These are phyloP conservation scores for Kwoniella sp. DNA, from an alignment of 768 basidiomycete genomes.

Conservation along the genomic window DNA sequence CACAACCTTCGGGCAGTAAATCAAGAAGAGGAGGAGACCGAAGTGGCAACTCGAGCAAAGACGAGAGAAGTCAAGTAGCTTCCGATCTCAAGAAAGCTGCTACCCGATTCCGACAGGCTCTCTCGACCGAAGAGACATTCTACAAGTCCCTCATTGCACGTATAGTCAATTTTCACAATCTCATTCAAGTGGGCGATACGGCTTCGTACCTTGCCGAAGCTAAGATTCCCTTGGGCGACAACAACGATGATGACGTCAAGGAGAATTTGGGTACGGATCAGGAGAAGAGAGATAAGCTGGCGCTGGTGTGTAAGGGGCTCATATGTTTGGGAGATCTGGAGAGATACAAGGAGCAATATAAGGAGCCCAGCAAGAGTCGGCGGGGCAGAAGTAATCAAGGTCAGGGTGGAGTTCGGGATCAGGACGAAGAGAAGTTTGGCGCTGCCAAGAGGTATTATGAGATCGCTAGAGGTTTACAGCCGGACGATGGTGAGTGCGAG, in stretches of 20 bases:
- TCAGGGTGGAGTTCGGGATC: slow-evolving; percentile 51
- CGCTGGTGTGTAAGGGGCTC: slow-evolving; percentile 79
- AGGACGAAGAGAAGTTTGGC: slow-evolving; percentile 62
- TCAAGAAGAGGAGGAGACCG: slow-evolving; percentile 9
- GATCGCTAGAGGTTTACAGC: slow-evolving; percentile 76
- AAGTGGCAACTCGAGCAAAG: slow-evolving; percentile 48
- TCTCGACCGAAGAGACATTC: slow-evolving; percentile 86
- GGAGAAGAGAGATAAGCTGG: slow-evolving; percentile 68
- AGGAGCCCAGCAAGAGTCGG: slow-evolving; percentile 42
- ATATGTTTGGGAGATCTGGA: slow-evolving; percentile 93
- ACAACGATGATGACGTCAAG: slow-evolving; percentile 4
- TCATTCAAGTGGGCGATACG: slow-evolving; percentile 50
- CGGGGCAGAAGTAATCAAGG: slow-evolving; percentile 14
- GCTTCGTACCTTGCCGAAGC: slow-evolving; percentile 60
- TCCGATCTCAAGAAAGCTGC: slow-evolving; percentile 85
- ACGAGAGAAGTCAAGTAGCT: slow-evolving; percentile 53
- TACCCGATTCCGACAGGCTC: slow-evolving; percentile 84
- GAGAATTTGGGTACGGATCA: slow-evolving; percentile 19
- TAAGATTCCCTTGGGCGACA: slow-evolving; percentile 11
- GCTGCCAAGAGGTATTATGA: slow-evolving; percentile 66
- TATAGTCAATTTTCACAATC: slow-evolving; percentile 68
- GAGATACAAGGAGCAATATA: slow-evolving; percentile 86
- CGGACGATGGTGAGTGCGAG: slow-evolving; percentile 73
- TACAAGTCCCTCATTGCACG: slow-evolving; percentile 80
- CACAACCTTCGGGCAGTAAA: neutral